These are phyloP conservation scores for Picochlorum sp. DNA, from an alignment of 139 green algal species.

Conservation along the genomic window DNA sequence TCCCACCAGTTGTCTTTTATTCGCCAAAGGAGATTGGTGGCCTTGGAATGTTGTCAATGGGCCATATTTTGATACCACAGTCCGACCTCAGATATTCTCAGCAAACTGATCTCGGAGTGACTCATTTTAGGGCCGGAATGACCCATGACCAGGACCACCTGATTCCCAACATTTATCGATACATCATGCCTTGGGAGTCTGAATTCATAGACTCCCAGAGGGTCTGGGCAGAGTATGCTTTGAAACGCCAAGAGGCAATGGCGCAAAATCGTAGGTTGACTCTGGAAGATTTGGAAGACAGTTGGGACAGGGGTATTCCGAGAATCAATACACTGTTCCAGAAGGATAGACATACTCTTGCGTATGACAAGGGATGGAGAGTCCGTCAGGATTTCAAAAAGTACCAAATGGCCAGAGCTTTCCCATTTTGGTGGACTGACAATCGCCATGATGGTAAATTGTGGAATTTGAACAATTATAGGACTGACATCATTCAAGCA, in stretches of 20 bases:
- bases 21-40: slow-evolving; percentile 97
- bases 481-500: slow-evolving; percentile 94
- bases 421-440: slow-evolving; percentile 99
- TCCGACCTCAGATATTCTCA: slow-evolving; percentile 58
- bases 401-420: slow-evolving; percentile 64
- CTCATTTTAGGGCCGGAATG: slow-evolving; percentile 98
- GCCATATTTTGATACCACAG: slow-evolving; percentile 97
- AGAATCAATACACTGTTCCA: slow-evolving; percentile 99
- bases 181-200: slow-evolving; percentile 95
- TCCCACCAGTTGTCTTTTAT: slow-evolving; percentile 98
- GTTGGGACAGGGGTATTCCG: slow-evolving; percentile 97
- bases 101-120: slow-evolving; percentile 94
- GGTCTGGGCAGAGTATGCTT: slow-evolving; percentile 98
- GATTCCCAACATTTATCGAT: slow-evolving; percentile 98
- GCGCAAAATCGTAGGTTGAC: slow-evolving; percentile 71
- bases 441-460: slow-evolving; percentile 99
- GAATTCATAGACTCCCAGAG: slow-evolving; percentile 97
- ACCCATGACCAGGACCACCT: slow-evolving; percentile 97
- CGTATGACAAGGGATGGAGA: slow-evolving; percentile 98
- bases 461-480: slow-evolving; percentile 99
- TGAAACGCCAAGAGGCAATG: slow-evolving; percentile 87
- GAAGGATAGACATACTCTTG: slow-evolving; percentile 97
- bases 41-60: slow-evolving; percentile 99
- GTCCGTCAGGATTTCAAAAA: slow-evolving; percentile 96
- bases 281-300: slow-evolving; percentile 92